These are phyloP conservation scores for Xylaria sp. DNA, from an alignment of 2,329 filamentous ascomycete species.

Conservation along the genomic window DNA sequence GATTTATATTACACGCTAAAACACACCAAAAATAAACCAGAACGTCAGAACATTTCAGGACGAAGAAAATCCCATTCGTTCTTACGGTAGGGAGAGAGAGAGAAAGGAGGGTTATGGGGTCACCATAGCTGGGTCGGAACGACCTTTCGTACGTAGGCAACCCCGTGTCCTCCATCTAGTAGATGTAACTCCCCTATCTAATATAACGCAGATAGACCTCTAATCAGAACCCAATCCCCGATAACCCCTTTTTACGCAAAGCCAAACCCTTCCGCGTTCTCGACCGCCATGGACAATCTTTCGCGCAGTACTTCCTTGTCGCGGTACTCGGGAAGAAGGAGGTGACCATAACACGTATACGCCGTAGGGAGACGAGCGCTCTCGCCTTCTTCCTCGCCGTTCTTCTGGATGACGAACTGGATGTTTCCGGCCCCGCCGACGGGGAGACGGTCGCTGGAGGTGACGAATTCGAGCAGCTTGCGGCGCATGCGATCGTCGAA, in stretches of 20 bases:
- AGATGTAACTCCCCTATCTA: conserved; percentile 9
- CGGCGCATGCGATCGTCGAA: conserved; percentile 77
- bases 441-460: conserved; percentile 88
- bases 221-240: background rate
- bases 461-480: conserved; percentile 90
- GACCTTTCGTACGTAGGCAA: background rate
- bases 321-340: conserved; percentile 85
- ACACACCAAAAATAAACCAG: conserved; percentile 8
- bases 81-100: background rate
- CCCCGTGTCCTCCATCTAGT: background rate
- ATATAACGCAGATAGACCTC: conserved; percentile 16
- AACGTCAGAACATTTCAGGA: background rate
- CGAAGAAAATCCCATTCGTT: conserved; percentile 2
- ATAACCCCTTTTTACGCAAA: conserved; percentile 64
- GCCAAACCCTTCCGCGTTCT: conserved; percentile 91
- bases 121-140: background rate
- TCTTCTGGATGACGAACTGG: conserved; percentile 84
- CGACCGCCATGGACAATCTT: conserved; percentile 84
- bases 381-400: conserved; percentile 69
- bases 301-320: conserved; percentile 74
- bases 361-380: conserved; percentile 78
- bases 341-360: conserved; percentile 90
- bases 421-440: conserved; percentile 85
- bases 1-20: conserved; percentile 25
- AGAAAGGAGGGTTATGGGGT: background rate